These are phyloP conservation scores for Alternaria alternata DNA, from an alignment of 2,329 filamentous ascomycete species.

Conservation along the genomic window DNA sequence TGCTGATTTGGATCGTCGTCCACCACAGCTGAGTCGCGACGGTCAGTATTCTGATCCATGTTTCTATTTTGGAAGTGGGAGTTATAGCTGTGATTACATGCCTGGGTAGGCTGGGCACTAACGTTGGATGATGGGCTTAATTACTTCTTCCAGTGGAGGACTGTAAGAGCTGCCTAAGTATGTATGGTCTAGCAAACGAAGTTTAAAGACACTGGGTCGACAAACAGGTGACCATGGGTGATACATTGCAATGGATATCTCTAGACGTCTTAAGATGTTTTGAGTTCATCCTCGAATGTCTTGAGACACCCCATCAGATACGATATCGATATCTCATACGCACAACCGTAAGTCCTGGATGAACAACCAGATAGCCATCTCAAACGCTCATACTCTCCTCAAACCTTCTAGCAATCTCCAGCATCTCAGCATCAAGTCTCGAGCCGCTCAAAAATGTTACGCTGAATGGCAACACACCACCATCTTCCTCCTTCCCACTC, in stretches of 20 bases:
- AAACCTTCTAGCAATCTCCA: constrained; percentile 50
- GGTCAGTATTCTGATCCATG: not conserved
- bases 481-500: constrained; percentile 33
- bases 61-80: not conserved
- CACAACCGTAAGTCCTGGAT: not conserved
- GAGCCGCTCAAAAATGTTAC: constrained; percentile 51
- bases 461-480: constrained; percentile 51
- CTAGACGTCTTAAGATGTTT: not conserved
- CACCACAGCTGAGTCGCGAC: not conserved
- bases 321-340: not conserved
- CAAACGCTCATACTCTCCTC: constrained; percentile 19
- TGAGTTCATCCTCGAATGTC: not conserved
- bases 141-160: too few species aligned
- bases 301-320: not conserved
- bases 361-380: not conserved
- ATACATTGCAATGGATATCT: not conserved
- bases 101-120: too few species aligned
- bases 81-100: not conserved
- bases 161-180: too few species aligned
- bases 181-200: not conserved
- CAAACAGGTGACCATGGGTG: not conserved
- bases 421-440: constrained; percentile 51
- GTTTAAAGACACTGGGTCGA: not conserved
- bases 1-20: not conserved
- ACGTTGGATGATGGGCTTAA: too few species aligned